These are phyloP conservation scores for Biscutella laevigata DNA, from an alignment of 441 rosid genomes.

Conservation along the genomic window DNA sequence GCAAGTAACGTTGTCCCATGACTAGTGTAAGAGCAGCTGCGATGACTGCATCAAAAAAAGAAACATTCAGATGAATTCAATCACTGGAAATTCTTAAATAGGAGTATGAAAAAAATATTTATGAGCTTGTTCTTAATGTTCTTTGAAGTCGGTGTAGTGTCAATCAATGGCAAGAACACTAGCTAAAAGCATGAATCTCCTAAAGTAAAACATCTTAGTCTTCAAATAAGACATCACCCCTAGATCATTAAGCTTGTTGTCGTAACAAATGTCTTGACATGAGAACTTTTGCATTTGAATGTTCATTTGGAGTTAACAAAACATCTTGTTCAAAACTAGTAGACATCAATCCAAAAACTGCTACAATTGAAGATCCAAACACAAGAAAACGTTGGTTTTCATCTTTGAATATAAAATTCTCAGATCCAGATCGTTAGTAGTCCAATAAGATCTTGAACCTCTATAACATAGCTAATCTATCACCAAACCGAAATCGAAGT, in stretches of 20 bases:
- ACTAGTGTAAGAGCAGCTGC: constrained; percentile 60
- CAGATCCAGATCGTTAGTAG: constrained; percentile 6
- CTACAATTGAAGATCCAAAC: neutral
- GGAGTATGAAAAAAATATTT: neutral
- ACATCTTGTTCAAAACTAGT: neutral
- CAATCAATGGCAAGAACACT: constrained; percentile 5
- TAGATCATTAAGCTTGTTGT: neutral
- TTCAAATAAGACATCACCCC: neutral
- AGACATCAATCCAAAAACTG: neutral
- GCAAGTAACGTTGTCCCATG: constrained; percentile 83
- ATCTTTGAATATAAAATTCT: neutral
- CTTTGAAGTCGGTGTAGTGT: neutral
- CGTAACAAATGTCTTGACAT: neutral
- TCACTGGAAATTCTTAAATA: neutral
- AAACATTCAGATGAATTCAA: constrained; percentile 14
- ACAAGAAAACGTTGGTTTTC: constrained; percentile 1
- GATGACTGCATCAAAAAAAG: constrained; percentile 32
- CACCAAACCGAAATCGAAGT: neutral
- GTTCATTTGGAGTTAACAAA: neutral
- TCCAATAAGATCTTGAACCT: constrained; percentile 1
- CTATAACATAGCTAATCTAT: neutral
- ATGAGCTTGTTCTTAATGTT: neutral
- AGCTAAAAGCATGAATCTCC: neutral
- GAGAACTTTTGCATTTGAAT: neutral
- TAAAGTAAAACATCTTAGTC: constrained; percentile 7